Percentiles rank a stretch among this genome's conserved stretches.
phyloP scores from a whole-genome alignment of 257 asterid species.

The Rauvolfia tetraphylla region DNA sequence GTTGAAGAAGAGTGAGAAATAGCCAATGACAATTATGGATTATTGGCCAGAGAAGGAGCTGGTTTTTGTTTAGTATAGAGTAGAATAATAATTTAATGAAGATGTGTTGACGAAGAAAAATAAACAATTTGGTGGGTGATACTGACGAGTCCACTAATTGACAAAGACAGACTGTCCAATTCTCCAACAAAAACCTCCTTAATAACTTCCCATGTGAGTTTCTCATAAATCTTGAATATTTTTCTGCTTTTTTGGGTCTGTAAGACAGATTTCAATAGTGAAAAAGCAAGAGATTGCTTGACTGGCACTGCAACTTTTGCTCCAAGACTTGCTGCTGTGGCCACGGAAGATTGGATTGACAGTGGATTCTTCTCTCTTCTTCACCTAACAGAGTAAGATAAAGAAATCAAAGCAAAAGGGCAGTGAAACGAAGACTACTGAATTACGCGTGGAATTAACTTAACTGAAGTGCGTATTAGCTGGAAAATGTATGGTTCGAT shows the following conservation, averaged over 20 bases:
- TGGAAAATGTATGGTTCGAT: neutral
- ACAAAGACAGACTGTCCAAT: conserved; percentile 40
- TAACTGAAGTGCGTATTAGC: neutral
- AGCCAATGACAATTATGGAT: conserved; percentile 24
- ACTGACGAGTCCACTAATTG: conserved; percentile 28
- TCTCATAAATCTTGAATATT: neutral
- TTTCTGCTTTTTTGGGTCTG: neutral
- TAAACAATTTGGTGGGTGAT: conserved; percentile 25
- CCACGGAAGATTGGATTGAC: neutral
- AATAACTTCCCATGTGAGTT: conserved; percentile 1
- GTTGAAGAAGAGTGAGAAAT: conserved; percentile 1
- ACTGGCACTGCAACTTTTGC: conserved; percentile 1
- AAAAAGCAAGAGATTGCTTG: neutral
- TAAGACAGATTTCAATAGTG: neutral
- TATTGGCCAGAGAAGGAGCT: conserved; percentile 21
- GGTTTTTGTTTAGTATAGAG: neutral
- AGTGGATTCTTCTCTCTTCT: neutral
- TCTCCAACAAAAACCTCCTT: neutral
- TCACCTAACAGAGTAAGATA: neutral
- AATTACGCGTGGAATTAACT: neutral
- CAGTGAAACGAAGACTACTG: too few relatives aligned
- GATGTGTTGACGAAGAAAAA: neutral
- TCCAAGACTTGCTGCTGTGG: neutral
- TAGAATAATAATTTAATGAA: neutral
- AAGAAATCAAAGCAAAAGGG: neutral